Evolutionary conservation across 2,329 filamentous ascomycete species (phyloP), one percentile per base, ranked within the genome.

Genomic region (Tolypocladium amazonense): DNA sequence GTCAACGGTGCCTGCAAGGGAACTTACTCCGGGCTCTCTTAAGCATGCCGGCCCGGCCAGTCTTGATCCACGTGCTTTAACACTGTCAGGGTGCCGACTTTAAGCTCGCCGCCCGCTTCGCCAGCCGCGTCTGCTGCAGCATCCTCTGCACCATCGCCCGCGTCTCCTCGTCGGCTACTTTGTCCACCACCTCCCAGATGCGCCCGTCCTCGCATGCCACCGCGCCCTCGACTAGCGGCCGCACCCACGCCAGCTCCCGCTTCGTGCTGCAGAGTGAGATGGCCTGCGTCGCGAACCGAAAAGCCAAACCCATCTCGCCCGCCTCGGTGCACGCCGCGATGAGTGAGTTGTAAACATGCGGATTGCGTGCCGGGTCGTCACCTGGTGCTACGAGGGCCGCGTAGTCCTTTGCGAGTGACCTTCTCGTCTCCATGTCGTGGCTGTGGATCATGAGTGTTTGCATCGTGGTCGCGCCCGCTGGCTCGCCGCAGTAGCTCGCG

Each of bases 101-200:
- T 27, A 41, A 15, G 35, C 47, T 38, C 30, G 41, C 45, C 38
- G 50, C 54, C 12, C 43, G 23, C 38, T 39, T 56, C 60, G 25
- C 52, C 55, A 57, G 50, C 63, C 64, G 66, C 56, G 63, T 65
- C 58, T 66, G 62, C 41, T 65, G 63, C 56, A 72, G 64, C 18
- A 72, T 60, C 59, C 56, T 60, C 56, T 63, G 63, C 59, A 71
- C 60, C 59, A 64, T 65, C 27, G 62, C 55, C 14, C 59, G 63
- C 30, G 63, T 62, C 1, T 62, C 62, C 12, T 66, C 67, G 38
- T 66, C 60, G n/a, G 55, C 57, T 53, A 74, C 54, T 55, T 62
- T 62, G 56, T 74, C 72, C 39, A 74, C 64, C 6, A 74, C 61
- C 8, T 62, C 58, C 72, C 71, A 73, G 52, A 75, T 69, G 8